A percentile compares a stretch with the other conserved stretches of the same genome.
These are phyloP conservation scores for Plantago lanceolata DNA, from an alignment of 305 asterid species.

Conservation along the genomic window DNA sequence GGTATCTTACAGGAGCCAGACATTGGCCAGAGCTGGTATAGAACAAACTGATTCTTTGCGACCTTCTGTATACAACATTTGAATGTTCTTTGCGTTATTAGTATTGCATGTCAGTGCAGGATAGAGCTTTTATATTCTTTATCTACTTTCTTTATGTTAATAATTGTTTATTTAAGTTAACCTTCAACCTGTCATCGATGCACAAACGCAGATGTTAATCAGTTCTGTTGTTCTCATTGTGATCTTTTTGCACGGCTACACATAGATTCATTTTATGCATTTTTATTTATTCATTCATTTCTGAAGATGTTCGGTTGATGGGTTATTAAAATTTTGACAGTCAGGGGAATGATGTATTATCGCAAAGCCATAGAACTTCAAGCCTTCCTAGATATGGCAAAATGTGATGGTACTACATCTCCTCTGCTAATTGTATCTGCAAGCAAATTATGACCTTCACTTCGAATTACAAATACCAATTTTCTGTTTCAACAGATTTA, in stretches of 20 bases:
- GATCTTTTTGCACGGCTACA: no score
- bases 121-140: background rate
- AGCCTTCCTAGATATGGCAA: constrained; percentile 98
- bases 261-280: no score
- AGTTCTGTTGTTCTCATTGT: no score
- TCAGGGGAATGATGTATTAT: constrained; percentile 99
- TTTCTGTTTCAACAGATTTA: constrained; percentile 47
- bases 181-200: no score
- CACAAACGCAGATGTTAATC: no score
- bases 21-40: constrained; percentile 91
- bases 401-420: constrained; percentile 69
- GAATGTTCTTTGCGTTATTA: background rate
- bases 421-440: background rate
- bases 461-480: background rate
- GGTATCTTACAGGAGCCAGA: constrained; percentile 98
- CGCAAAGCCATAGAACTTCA: constrained; percentile 97
- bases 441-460: background rate
- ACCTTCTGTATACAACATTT: background rate
- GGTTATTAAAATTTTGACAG: constrained; percentile 41
- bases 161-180: no score
- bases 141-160: background rate
- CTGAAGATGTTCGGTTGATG: constrained; percentile 21
- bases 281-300: no score
- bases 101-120: no score
- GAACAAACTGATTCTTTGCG: background rate